Evolutionary conservation across 2,329 filamentous ascomycete species (phyloP).

Genomic region (Bipolaris victoriae): DNA sequence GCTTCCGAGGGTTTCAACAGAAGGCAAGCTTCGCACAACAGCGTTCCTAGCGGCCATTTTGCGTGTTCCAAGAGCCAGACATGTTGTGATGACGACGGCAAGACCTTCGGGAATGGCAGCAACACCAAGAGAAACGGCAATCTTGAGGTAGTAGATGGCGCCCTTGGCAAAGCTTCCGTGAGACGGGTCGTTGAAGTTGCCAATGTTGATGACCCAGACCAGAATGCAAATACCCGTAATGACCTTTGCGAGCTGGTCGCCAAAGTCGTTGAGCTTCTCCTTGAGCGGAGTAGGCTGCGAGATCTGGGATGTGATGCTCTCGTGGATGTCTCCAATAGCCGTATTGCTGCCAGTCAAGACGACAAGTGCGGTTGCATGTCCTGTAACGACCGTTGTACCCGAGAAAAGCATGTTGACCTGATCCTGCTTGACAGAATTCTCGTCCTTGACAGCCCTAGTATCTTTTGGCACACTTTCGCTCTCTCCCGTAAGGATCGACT

Average conservation of each 20-base stretch:
- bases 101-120: conserved; percentile 97
- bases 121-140: conserved; percentile 96
- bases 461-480: conserved; percentile 97
- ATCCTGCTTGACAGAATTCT: conserved; percentile 92
- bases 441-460: conserved; percentile 70
- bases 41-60: conserved; percentile 99
- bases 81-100: conserved; percentile 98
- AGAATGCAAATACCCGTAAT: conserved; percentile 96
- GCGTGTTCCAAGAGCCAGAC: conserved; percentile 89
- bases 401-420: conserved; percentile 98
- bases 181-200: conserved; percentile 92
- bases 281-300: conserved; percentile 96
- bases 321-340: conserved; percentile 97
- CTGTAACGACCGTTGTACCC: conserved; percentile 94
- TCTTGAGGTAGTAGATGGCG: conserved; percentile 99
- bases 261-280: conserved; percentile 98
- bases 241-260: conserved; percentile 93
- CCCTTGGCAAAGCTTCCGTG: conserved; percentile 96
- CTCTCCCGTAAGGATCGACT: conserved; percentile 96
- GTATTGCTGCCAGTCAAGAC: conserved; percentile 88
- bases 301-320: conserved; percentile 97
- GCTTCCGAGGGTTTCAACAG: conserved; percentile 96
- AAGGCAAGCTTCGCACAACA: conserved; percentile 92
- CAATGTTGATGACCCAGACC: conserved; percentile 98
- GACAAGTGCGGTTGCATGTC: conserved; percentile 88